Conservation (phyloP, 371 early-diverging fungal genomes). For the Apophysomyces ossiformis region DNA sequence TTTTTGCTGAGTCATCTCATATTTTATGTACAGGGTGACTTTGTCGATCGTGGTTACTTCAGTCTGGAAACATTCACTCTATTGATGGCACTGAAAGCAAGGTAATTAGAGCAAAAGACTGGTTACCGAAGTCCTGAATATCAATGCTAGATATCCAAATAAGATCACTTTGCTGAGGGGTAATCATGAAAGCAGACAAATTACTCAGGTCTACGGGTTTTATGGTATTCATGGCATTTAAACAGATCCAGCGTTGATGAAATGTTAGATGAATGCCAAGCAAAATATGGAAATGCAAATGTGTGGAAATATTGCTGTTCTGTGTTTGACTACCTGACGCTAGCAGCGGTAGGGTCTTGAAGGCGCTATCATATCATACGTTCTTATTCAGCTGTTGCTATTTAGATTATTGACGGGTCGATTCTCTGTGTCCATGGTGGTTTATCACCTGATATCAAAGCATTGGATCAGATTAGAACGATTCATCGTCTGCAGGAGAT, state of each 20-base stretch:
- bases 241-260: background rate
- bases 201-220: constrained; percentile 99
- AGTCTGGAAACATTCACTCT: constrained; percentile 98
- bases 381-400: background rate
- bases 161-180: constrained; percentile 98
- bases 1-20: background rate
- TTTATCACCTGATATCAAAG: constrained; percentile 95
- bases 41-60: constrained; percentile 99
- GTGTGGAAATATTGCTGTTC: constrained; percentile 99
- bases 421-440: constrained; percentile 99
- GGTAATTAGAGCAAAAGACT: constrained; percentile 51
- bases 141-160: constrained; percentile 65
- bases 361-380: background rate
- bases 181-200: constrained; percentile 99
- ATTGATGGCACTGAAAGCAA: constrained; percentile 95
- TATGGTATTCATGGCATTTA: constrained; percentile 59
- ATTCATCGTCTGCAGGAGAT: constrained; percentile 98
- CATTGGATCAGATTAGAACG: constrained; percentile 96
- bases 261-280: constrained; percentile 93
- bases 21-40: constrained; percentile 82
- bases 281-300: constrained; percentile 97
- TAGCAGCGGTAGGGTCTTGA: constrained; percentile 88
- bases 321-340: constrained; percentile 98
- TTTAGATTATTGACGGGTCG: constrained; percentile 53
- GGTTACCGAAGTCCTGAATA: background rate